Base-by-base conservation (phyloP, 1,284 basidiomycete species). In the Leccinum olivaceoglutinosum region DNA sequence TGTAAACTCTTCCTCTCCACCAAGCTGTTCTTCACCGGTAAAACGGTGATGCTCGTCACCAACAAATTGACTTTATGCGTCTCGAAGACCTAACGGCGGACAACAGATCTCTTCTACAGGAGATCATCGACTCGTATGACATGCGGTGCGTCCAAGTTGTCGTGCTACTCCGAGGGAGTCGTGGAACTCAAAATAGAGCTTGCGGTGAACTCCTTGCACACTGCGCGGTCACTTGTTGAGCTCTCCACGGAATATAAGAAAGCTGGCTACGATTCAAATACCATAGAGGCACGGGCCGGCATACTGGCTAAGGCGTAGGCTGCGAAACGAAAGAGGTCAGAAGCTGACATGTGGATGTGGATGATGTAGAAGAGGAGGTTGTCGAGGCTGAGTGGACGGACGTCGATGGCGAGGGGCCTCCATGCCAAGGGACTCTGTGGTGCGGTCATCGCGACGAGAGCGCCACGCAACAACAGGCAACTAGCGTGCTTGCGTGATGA, bases 1-100 rank as follows among this genome's bases (percentile, higher is more conserved):
- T 96, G 94, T 82, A 93, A 96, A 81, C 87, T 98, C 66, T 98
- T 96, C 86, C 92, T 96, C 75, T 97, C 96, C 60, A 97, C 98
- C 80, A 97, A 96, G 78, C 95, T 95, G 38, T 84, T 98, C 60
- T 98, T 98, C 78, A 81, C 84, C 62, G 92, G 91, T 75, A 97
- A 97, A 78, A 95, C 95, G 41, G 91, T 89, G 59, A 73, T 97
- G 62, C 87, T 98, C 44, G 94, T 97, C 68, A 88, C 97, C 77
- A 98, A 98, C 85, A 98, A 98, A 90, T 94, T 70, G 95, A 98
- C 74, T 89, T 97, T 62, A 89, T 82, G 67, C 88, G 92, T 57
- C 84, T 95, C 6, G 87, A 91, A 60, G 94, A 97, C 71, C 83
- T 97, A 32, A 76, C 83, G 10, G 79, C 86, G 4, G 91, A 93